phyloP scores from a whole-genome alignment of 306 rosid genomes.

The Macrotyloma uniflorum region DNA sequence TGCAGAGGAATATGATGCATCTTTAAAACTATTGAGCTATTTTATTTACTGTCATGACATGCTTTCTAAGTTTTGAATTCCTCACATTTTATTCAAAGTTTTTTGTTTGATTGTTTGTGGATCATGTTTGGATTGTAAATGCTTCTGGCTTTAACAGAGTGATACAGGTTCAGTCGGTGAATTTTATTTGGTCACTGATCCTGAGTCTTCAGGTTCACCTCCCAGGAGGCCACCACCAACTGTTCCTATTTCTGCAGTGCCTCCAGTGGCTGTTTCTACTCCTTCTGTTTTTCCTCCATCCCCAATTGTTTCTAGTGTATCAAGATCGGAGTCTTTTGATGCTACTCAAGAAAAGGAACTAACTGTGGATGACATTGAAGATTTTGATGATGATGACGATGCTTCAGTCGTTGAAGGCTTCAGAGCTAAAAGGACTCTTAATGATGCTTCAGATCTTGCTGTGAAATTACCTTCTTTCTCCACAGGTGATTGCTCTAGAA shows the following conservation, averaged over 20 bases:
- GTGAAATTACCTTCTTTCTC: constrained; percentile 80
- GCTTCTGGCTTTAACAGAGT: constrained; percentile 64
- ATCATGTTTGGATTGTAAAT: constrained; percentile 43
- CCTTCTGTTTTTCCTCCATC: constrained; percentile 56
- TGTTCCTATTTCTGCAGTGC: constrained; percentile 54
- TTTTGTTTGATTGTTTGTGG: constrained; percentile 29
- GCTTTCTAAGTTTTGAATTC: background rate
- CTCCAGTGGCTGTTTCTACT: constrained; percentile 51
- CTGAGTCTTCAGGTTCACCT: constrained; percentile 85
- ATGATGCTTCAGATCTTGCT: constrained; percentile 88
- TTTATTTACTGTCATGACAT: constrained; percentile 15
- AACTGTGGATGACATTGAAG: constrained; percentile 93
- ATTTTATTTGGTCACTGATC: constrained; percentile 81
- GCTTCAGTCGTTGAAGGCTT: constrained; percentile 50
- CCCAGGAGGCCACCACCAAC: constrained; percentile 93
- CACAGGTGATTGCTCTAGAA: constrained; percentile 70
- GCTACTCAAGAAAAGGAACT: constrained; percentile 76
- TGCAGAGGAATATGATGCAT: constrained; percentile 21
- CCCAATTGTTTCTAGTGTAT: constrained; percentile 56
- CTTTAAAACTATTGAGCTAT: constrained; percentile 35
- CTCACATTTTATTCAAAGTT: constrained; percentile 6
- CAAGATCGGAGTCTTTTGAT: constrained; percentile 83
- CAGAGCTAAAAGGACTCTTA: constrained; percentile 74
- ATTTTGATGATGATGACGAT: constrained; percentile 77
- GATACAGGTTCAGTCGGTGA: constrained; percentile 83